phyloP scores from a whole-genome alignment of 2,329 filamentous ascomycete species.

The Xylogone sp. region DNA sequence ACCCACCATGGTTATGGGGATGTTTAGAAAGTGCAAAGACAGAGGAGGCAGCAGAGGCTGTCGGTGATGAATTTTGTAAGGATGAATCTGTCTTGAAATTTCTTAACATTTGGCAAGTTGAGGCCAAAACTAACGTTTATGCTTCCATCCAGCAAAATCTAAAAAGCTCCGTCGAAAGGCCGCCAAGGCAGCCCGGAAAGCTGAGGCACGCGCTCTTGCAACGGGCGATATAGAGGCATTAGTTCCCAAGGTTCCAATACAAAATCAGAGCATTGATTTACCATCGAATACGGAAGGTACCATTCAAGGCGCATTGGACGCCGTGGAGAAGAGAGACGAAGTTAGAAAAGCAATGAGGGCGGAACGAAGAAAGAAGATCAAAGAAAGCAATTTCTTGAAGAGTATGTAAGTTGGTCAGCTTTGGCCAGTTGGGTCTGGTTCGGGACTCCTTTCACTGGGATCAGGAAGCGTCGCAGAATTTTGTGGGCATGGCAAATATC shows the following conservation, averaged over 20 bases:
- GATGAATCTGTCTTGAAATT: conserved; percentile 19
- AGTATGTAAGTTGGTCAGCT: conserved; percentile 50
- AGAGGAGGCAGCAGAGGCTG: conserved; percentile 47
- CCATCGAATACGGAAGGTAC: conserved; percentile 36
- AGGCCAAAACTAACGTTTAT: not conserved
- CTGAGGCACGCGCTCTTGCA: conserved; percentile 57
- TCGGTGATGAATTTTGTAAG: conserved; percentile 78
- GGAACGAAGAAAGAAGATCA: conserved; percentile 72
- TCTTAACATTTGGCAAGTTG: not conserved
- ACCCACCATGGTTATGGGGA: conserved; percentile 77
- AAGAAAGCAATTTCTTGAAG: conserved; percentile 83
- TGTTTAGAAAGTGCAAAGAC: conserved; percentile 60
- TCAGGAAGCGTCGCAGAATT: too few relatives aligned
- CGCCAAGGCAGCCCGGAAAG: conserved; percentile 55
- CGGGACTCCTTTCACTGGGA: too few relatives aligned
- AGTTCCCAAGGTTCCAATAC: conserved; percentile 67
- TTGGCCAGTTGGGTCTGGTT: too few relatives aligned
- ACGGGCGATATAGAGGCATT: conserved; percentile 64
- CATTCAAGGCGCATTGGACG: conserved; percentile 38
- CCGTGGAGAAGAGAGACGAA: conserved; percentile 50
- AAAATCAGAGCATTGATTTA: conserved; percentile 75
- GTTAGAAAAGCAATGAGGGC: conserved; percentile 69
- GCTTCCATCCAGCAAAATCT: conserved; percentile 62
- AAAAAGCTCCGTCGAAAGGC: conserved; percentile 75
- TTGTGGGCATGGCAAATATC: too few relatives aligned